Percentiles rank a stretch among this genome's conserved stretches.
These are phyloP conservation scores for Rhipidocladum racemiflorum DNA, from an alignment of 176 grass and related monocot genomes.

Conservation along the genomic window DNA sequence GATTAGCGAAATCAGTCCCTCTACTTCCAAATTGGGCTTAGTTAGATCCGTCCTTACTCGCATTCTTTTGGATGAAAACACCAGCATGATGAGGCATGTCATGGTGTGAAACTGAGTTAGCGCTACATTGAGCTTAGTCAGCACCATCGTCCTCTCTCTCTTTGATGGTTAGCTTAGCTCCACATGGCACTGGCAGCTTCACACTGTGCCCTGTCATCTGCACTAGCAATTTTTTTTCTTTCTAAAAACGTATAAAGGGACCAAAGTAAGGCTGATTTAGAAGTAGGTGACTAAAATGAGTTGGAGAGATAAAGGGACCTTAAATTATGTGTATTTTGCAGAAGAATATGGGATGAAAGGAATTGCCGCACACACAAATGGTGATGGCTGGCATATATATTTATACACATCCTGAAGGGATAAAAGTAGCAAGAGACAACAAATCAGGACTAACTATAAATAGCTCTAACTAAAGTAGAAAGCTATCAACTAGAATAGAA, in stretches of 20 bases:
- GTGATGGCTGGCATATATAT: too few relatives aligned
- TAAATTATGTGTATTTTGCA: constrained; percentile 1
- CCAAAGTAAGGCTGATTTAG: not conserved
- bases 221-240: not conserved
- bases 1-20: not conserved
- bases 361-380: too few relatives aligned
- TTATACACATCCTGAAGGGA: too few relatives aligned
- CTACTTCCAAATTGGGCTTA: not conserved
- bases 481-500: too few relatives aligned
- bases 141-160: not conserved
- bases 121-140: not conserved
- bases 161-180: not conserved
- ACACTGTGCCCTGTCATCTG: not conserved
- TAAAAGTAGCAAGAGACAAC: too few relatives aligned
- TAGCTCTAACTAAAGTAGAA: too few relatives aligned
- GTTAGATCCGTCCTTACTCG: constrained; percentile 4
- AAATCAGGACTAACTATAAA: too few relatives aligned
- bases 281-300: not conserved
- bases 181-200: not conserved
- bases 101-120: not conserved
- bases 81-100: constrained; percentile 12
- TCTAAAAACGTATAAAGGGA: not conserved
- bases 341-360: too few relatives aligned
- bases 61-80: not conserved
- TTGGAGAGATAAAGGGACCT: not conserved